Conservation (phyloP, 176 grass and related monocot genomes). For the Oryza meridionalis region DNA sequence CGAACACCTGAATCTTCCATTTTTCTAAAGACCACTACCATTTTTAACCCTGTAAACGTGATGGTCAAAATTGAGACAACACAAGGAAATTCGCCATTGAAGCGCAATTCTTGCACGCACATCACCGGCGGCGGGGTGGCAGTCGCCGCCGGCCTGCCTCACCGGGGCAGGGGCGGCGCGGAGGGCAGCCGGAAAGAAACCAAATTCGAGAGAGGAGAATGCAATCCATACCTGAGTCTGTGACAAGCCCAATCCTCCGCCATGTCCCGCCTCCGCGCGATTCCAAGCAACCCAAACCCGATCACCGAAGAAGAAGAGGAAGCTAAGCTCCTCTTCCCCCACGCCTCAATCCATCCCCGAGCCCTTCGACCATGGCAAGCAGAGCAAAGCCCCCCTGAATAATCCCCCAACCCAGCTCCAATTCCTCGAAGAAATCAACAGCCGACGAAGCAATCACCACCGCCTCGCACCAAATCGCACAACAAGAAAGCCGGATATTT, state of each 20-base stretch:
- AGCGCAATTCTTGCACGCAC: background rate
- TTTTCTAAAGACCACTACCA: background rate
- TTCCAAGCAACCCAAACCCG: conserved; percentile 18
- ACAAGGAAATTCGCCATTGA: background rate
- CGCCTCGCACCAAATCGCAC: conserved; percentile 21
- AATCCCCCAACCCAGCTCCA: conserved; percentile 15
- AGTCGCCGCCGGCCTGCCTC: background rate
- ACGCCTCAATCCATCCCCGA: conserved; percentile 64
- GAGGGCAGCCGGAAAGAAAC: background rate
- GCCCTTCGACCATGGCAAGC: conserved; percentile 51
- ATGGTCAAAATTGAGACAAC: conserved; percentile 13
- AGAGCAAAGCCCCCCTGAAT: background rate
- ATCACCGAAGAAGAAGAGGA: conserved; percentile 57
- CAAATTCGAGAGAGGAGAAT: background rate
- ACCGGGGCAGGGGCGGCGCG: background rate
- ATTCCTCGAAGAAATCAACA: conserved; percentile 20
- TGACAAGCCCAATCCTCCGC: conserved; percentile 27
- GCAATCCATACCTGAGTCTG: conserved; percentile 44
- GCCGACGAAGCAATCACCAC: conserved; percentile 18
- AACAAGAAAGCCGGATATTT: conserved; percentile 21
- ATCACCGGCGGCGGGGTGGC: background rate
- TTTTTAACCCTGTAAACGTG: conserved; percentile 5
- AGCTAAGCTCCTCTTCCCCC: conserved; percentile 52
- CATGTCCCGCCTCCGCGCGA: conserved; percentile 6
- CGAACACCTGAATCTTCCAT: background rate